Evolutionary conservation across 495 filamentous ascomycete genomes (phyloP).

Genomic region (Hyaloscypha hepaticicola): DNA sequence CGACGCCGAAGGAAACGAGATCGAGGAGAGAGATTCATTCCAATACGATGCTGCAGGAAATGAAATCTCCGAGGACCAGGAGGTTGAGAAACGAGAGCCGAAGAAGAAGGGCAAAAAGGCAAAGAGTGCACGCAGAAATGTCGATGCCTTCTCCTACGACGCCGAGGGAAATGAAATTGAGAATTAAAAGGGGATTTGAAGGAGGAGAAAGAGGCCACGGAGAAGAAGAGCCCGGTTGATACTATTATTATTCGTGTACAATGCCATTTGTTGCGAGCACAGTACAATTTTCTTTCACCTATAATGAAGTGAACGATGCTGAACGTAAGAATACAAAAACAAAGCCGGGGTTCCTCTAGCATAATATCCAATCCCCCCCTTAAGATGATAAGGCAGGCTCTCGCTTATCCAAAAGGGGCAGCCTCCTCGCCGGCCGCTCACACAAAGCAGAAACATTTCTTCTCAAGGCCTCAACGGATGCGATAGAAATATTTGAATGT

Average conservation of each 20-base stretch:
- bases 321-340: too few relatives aligned
- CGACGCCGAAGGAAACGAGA: conserved; percentile 20
- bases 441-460: too few relatives aligned
- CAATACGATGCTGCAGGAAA: conserved; percentile 14
- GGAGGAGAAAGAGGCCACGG: background rate
- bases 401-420: too few relatives aligned
- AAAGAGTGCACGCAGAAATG: background rate
- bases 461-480: too few relatives aligned
- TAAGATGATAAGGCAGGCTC: too few relatives aligned
- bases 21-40: conserved; percentile 3
- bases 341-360: too few relatives aligned
- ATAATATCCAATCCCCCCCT: too few relatives aligned
- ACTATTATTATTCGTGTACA: background rate
- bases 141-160: conserved; percentile 10
- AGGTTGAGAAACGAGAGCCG: conserved; percentile 11
- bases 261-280: background rate
- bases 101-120: background rate
- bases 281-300: background rate
- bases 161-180: conserved; percentile 15
- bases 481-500: too few relatives aligned
- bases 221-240: background rate
- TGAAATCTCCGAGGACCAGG: conserved; percentile 11
- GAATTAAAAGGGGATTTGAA: background rate
- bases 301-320: too few relatives aligned
- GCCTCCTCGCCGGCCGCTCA: too few relatives aligned